Evolutionary conservation across 1,284 basidiomycete genomes (phyloP).

Genomic region (Agroathelia rolfsii): DNA sequence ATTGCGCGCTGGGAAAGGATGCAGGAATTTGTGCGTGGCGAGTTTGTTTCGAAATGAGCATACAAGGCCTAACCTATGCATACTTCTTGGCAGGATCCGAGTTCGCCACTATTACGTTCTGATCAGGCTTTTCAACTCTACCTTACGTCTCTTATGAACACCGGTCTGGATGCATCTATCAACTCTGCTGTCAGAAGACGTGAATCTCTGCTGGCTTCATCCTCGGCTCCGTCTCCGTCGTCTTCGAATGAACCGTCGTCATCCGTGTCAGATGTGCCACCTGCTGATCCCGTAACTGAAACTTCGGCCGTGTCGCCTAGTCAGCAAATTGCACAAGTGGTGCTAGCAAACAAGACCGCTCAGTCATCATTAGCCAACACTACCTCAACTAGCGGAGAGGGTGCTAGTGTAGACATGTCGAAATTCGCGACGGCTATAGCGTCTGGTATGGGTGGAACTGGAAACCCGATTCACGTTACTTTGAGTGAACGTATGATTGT

Average conservation of each 20-base stretch:
- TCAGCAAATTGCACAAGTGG: constrained; percentile 47
- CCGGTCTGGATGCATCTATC: constrained; percentile 47
- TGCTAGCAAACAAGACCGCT: constrained; percentile 32
- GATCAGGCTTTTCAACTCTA: constrained; percentile 66
- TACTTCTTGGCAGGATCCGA: constrained; percentile 38
- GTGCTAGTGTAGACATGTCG: constrained; percentile 29
- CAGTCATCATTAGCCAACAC: constrained; percentile 14
- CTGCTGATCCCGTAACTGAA: constrained; percentile 21
- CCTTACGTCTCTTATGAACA: constrained; percentile 53
- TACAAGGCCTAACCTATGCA: no score
- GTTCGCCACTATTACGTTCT: constrained; percentile 57
- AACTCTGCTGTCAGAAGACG: constrained; percentile 54
- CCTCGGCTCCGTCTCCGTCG: constrained; percentile 18
- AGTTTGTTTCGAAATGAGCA: no score
- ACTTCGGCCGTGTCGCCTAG: constrained; percentile 25
- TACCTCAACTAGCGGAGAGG: constrained; percentile 10
- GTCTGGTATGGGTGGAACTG: constrained; percentile 32
- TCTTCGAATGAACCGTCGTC: constrained; percentile 10
- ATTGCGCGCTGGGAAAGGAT: constrained; percentile 72
- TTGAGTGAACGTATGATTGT: constrained; percentile 62
- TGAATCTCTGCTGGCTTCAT: constrained; percentile 46
- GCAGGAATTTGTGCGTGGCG: constrained; percentile 62
- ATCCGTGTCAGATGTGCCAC: constrained; percentile 12
- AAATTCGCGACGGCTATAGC: constrained; percentile 31
- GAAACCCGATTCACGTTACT: constrained; percentile 66